Base-by-base conservation (phyloP, 225 moss, liverwort and hornwort genomes). In the Marchantia polymorpha region DNA sequence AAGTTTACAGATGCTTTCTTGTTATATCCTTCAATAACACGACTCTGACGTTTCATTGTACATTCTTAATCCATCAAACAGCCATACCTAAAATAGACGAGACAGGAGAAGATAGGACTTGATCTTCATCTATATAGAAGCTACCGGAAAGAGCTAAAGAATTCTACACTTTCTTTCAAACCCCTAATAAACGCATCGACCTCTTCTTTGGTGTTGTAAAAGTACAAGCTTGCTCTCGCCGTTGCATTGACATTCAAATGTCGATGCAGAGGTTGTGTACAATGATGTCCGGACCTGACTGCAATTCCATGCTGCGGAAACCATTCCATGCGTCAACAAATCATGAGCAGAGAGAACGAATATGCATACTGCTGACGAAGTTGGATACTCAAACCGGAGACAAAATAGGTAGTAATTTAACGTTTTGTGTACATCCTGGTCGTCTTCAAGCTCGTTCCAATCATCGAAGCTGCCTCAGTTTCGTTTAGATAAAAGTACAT, bases 201-300 rank as follows among this genome's bases (percentile, higher is more conserved):
- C 84, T 94, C 92, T 12, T 86, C 88, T 23, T 82, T 85, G 0
- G 92, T 96, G 79, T 96, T 96, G 82, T 96, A 96, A 67, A 96
- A 94, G 81, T 96, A 94, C 87, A 94, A 74, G 69, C 96, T 96
- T n/a, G 94, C 92, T 54, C 94, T 86, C 6, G 90, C 88, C 54
- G 88, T 91, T 15, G 92, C 90, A 65, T 81, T 82, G 46, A 92
- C 71, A n/a, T 90, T 90, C 0, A 96, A 80, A 60, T 94, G 85
- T 20, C 91, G 87, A 12, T 96, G 94, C 49, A 96, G 89, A 77
- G 94, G 92, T 86, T 94, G 96, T 54, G 92, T 89, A 52, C 96
- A 96, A 78, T 96, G 96, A 84, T 96, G 94, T 10, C 96, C 92
- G 4, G 96, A 96, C 78, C 94, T 88, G 65, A 91, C 81, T 60